phyloP scores from a whole-genome alignment of 768 basidiomycete species.

The Dioszegia hungarica region DNA sequence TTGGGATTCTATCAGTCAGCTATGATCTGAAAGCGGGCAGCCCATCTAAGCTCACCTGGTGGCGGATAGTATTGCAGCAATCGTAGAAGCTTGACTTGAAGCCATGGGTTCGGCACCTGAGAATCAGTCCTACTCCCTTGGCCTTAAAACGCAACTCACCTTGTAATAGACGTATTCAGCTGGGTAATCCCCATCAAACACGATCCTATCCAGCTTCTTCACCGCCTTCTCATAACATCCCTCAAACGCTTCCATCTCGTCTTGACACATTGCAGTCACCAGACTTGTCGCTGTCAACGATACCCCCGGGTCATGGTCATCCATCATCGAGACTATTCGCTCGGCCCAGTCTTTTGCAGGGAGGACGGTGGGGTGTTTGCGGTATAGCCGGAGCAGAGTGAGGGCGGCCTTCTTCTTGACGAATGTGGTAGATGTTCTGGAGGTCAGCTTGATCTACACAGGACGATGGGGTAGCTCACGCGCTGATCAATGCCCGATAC shows the following conservation, averaged over 20 bases:
- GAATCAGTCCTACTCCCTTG: background rate
- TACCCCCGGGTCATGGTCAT: conserved; percentile 87
- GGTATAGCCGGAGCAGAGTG: conserved; percentile 83
- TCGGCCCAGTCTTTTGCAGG: conserved; percentile 93
- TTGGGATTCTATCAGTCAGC: conserved; percentile 63
- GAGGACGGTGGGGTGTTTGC: conserved; percentile 92
- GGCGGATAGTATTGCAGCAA: conserved; percentile 93
- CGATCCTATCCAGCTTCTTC: conserved; percentile 78
- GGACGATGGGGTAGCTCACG: conserved; percentile 56
- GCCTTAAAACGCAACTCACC: conserved; percentile 18
- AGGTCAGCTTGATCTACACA: background rate
- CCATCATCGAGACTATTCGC: conserved; percentile 91
- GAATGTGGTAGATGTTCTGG: conserved; percentile 85
- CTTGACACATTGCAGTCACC: conserved; percentile 89
- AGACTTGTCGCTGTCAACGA: conserved; percentile 89
- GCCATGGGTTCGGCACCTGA: conserved; percentile 85
- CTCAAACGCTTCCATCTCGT: conserved; percentile 80
- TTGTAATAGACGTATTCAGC: conserved; percentile 94
- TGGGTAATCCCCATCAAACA: conserved; percentile 83
- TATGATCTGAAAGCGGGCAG: background rate
- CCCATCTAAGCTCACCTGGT: conserved; percentile 61
- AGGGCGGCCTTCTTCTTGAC: conserved; percentile 98
- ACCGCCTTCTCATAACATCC: conserved; percentile 95
- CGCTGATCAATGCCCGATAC: conserved; percentile 87
- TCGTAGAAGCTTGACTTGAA: conserved; percentile 90